Evolutionary conservation across 2,329 filamentous ascomycete genomes (phyloP), one percentile per base, ranked within the genome.

Genomic region (Fusarium compactum): DNA sequence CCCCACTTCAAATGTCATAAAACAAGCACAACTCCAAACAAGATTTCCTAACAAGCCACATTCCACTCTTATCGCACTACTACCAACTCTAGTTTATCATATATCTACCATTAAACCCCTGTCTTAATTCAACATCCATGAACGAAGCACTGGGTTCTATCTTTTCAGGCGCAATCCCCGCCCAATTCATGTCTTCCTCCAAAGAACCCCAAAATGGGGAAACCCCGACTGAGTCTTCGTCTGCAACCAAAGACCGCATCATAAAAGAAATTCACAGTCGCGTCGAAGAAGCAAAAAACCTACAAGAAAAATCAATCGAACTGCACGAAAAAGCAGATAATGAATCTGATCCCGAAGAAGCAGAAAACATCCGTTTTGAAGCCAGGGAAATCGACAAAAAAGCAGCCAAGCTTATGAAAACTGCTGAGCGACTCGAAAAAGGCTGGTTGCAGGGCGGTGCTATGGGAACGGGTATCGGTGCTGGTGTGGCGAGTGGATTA

Each of bases 361-460:
- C 65, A 7, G 57, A 72, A 14, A 44, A 74, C 8, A 51, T 73
- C 15, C 40, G 46, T 5, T 27, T 45, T 40, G 58, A 74, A 50
- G 71, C 71, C 3, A 58, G 62, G 0, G 62, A 74, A 25, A 59
- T 61, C 1, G 71, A 73, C 20, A 73, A 73, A 16, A 72, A 70
- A 15, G 71, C 71, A 0, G 71, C 71, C 8, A 73, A 73, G 47
- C 50, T 73, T 1, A 73, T 73, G 71, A 74, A 73, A 27, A 74
- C 67, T 5, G 71, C 71, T 0, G 71, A 73, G 1, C 41, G 71
- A 3, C 34, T 73, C 0, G 58, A 73, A n/a, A 66, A 71, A 4
- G 71, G 71, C 1, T 73, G 71, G 71, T 18, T 73, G 5, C 71
- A 73, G 30, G 71, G 71, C n/a, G 71, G 71, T n/a, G 71, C 71